Conservation (phyloP, 177 flowering plant genomes). For the Tripterygium wilfordii region DNA sequence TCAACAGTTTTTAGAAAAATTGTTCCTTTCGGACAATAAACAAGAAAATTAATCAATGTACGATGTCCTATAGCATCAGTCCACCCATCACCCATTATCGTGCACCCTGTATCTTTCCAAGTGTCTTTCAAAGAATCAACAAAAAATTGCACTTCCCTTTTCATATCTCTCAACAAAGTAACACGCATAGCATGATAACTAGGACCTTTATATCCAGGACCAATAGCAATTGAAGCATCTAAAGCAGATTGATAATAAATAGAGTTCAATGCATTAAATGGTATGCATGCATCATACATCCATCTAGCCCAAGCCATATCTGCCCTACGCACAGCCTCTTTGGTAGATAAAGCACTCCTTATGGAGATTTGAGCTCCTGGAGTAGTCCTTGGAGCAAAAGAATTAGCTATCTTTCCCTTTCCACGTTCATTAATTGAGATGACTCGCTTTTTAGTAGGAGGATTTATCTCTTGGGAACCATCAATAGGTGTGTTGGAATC, state of each 20-base stretch:
- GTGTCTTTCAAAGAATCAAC: background rate
- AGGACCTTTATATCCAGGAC: background rate
- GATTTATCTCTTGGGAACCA: too few species aligned
- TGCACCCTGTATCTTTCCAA: conserved; percentile 3
- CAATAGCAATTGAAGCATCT: background rate
- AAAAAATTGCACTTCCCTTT: background rate
- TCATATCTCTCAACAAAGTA: background rate
- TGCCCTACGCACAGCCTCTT: background rate
- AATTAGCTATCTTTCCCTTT: too few species aligned
- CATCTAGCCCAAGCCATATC: background rate
- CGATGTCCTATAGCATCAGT: too few species aligned
- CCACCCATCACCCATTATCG: conserved; percentile 3
- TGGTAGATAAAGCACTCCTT: background rate
- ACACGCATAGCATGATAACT: background rate
- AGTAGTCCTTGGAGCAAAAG: conserved; percentile 1
- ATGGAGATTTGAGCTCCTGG: background rate
- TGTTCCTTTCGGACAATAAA: background rate
- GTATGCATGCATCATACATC: background rate
- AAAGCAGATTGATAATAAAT: background rate
- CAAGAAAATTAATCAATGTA: too few species aligned
- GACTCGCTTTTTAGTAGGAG: too few species aligned
- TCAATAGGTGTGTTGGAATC: too few species aligned
- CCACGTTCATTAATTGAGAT: too few species aligned
- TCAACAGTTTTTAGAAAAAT: background rate
- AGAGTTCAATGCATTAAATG: background rate